Base-by-base conservation (phyloP, 768 basidiomycete genomes). In the Solioccasus polychromus region DNA sequence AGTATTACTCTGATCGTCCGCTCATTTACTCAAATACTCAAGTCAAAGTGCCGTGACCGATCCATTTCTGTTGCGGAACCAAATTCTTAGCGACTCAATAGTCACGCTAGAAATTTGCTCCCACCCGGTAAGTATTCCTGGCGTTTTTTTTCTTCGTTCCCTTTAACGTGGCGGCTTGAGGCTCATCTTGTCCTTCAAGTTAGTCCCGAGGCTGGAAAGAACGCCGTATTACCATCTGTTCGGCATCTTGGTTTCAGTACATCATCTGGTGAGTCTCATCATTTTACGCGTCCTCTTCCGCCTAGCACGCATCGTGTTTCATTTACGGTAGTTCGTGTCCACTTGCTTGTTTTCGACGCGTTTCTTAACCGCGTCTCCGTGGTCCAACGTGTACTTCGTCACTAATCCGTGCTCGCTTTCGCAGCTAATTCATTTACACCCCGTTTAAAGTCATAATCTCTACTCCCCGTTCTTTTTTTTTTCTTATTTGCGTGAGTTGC, bases 1-100 rank as follows among this genome's bases (percentile, higher is more conserved):
- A n/a, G n/a, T n/a, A n/a, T 49, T 42, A 47, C 53, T 53, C 52
- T 56, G 57, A 53, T 47, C 50, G 42, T 51, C 35, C 60, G 40
- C 48, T 64, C 54, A 32, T 55, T 56, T 54, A 58, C 63, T 57
- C 60, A 58, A 58, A 50, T 43, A 40, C 49, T 18, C 58, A 45
- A 52, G 35, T 50, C 53, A 54, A 51, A 47, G 55, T 58, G 62
- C 58, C 63, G 61, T 67, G 52, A 53, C 66, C 62, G 64, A 52
- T 28, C 52, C 53, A 62, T 66, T 67, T 64, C 48, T 48, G 22
- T 60, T 55, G 60, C 64, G 64, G 64, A 67, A 67, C 55, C 58
- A 64, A 66, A 55, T 62, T 44, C 47, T 68, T 66, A 66, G 64
- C 62, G 61, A 66, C 39, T 60, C 57, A 57, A 61, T 61, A 68